These are phyloP conservation scores for Candida freyschussii DNA, from an alignment of 1,139 yeast species.

Conservation along the genomic window DNA sequence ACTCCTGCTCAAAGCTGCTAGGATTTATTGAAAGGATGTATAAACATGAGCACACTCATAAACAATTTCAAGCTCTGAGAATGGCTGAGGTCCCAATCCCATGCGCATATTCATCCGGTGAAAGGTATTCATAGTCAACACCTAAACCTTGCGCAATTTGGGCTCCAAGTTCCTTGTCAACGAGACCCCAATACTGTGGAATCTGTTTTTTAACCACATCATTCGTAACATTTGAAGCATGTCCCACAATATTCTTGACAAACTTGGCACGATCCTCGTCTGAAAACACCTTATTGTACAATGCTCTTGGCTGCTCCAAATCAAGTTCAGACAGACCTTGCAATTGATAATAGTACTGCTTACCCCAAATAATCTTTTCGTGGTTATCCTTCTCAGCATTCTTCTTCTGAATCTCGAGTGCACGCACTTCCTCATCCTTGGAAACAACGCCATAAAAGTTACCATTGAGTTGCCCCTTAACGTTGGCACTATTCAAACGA, in stretches of 20 bases:
- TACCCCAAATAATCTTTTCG: constrained; percentile 35
- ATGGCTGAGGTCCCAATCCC: constrained; percentile 18
- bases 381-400: constrained; percentile 30
- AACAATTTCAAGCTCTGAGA: no score
- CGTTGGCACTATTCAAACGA: constrained; percentile 6
- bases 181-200: constrained; percentile 37
- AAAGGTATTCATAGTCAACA: constrained; percentile 30
- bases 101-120: constrained; percentile 29
- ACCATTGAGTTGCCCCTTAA: background rate
- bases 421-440: constrained; percentile 25
- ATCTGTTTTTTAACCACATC: constrained; percentile 34
- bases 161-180: constrained; percentile 33
- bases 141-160: constrained; percentile 35
- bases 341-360: constrained; percentile 34
- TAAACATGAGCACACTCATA: no score
- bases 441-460: constrained; percentile 23
- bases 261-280: constrained; percentile 32
- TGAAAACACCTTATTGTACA: constrained; percentile 36
- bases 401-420: constrained; percentile 23
- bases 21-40: no score
- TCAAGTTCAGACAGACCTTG: constrained; percentile 39
- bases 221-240: constrained; percentile 32
- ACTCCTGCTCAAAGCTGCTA: no score
- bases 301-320: constrained; percentile 40
- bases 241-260: constrained; percentile 36